Evolutionary conservation across 2,329 filamentous ascomycete species (phyloP).

Genomic region (Hymenoscyphus occultus): DNA sequence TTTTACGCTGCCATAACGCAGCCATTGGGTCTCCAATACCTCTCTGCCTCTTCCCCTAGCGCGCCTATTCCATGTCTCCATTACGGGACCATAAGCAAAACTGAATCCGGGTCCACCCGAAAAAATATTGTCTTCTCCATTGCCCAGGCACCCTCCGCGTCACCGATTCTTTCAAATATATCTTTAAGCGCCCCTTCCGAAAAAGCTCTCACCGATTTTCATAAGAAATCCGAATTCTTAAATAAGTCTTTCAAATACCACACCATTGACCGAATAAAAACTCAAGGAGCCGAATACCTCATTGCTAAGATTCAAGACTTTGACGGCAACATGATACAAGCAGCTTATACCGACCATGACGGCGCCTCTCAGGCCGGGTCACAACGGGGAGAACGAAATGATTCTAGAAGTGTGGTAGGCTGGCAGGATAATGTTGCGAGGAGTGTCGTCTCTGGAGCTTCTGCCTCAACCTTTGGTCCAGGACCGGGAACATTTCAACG

Average conservation of each 20-base stretch:
- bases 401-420: slow-evolving; percentile 41
- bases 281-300: slow-evolving; percentile 31
- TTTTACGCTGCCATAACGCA: slow-evolving; percentile 81
- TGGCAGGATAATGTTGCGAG: slow-evolving; percentile 42
- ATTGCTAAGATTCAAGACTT: slow-evolving; percentile 65
- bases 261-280: slow-evolving; percentile 15
- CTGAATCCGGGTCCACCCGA: slow-evolving; percentile 11
- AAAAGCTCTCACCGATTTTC: slow-evolving; percentile 67
- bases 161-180: slow-evolving; percentile 51
- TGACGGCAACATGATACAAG: slow-evolving; percentile 82
- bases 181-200: slow-evolving; percentile 61
- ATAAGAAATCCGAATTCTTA: slow-evolving; percentile 45
- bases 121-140: slow-evolving; percentile 40
- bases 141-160: slow-evolving; percentile 44
- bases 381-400: slow-evolving; percentile 31
- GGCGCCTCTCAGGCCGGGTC: neutral
- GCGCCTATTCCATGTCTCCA: slow-evolving; percentile 28
- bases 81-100: slow-evolving; percentile 42
- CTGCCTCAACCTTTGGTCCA: too few species aligned
- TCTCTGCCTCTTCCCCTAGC: slow-evolving; percentile 40
- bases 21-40: slow-evolving; percentile 72
- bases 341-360: slow-evolving; percentile 52
- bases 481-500: neutral
- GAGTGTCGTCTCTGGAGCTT: slow-evolving; percentile 16
- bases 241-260: slow-evolving; percentile 13